These are phyloP conservation scores for Pythium myriotylum DNA, from an alignment of 352 stramenopile genomes.

Conservation along the genomic window DNA sequence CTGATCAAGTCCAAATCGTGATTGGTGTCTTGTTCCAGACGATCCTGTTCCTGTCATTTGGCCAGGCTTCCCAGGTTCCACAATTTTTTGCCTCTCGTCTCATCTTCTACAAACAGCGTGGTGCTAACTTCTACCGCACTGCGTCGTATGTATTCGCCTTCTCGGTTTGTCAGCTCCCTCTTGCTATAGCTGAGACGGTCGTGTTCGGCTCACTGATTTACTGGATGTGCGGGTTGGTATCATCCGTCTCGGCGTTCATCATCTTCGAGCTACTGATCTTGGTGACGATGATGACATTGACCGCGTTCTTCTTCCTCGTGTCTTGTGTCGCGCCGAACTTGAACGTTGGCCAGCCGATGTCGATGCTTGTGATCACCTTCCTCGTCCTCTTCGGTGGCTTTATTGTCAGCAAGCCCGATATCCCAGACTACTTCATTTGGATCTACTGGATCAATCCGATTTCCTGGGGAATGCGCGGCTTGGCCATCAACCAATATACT, in stretches of 20 bases:
- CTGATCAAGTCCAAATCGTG: constrained; percentile 25
- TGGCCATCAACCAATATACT: constrained; percentile 31
- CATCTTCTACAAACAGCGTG: constrained; percentile 69
- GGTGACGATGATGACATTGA: constrained; percentile 35
- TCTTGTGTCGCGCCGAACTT: constrained; percentile 14
- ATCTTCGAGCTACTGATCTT: constrained; percentile 61
- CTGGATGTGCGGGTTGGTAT: constrained; percentile 65
- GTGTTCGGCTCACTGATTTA: constrained; percentile 72
- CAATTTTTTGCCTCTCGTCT: constrained; percentile 46
- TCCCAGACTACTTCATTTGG: constrained; percentile 39
- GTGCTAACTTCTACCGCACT: constrained; percentile 64
- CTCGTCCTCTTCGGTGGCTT: constrained; percentile 41
- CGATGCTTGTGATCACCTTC: constrained; percentile 27
- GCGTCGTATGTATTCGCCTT: constrained; percentile 60
- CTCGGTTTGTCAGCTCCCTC: constrained; percentile 41
- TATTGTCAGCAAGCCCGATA: constrained; percentile 29
- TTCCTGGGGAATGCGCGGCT: constrained; percentile 27
- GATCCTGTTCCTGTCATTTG: no score
- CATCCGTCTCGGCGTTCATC: constrained; percentile 38
- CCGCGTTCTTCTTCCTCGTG: constrained; percentile 34
- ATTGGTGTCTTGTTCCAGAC: constrained; percentile 39
- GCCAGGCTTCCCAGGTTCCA: constrained; percentile 54
- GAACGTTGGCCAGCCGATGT: constrained; percentile 26
- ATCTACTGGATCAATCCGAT: constrained; percentile 48
- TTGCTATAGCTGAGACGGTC: constrained; percentile 47